Evolutionary conservation across 176 grass and related monocot species (phyloP), one percentile per base, ranked within the genome.

Genomic region (Oryza glaberrima): DNA sequence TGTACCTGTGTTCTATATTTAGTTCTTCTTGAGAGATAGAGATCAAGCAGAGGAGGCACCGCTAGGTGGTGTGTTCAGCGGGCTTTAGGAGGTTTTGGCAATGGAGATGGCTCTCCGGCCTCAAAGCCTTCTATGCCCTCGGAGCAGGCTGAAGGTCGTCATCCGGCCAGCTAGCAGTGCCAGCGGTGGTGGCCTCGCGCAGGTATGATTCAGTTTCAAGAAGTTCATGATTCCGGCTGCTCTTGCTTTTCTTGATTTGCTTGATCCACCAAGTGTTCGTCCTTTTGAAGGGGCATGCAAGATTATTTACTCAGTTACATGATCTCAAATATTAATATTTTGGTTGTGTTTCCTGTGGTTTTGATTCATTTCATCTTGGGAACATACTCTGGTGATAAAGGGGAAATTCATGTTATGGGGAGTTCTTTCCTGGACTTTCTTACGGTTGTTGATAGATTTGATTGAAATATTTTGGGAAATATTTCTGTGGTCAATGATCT

Each of bases 41-140:
- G 23, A 74, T 19, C 5, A 40, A 81, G 66, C 67, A 16, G 47
- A 61, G 4, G 45, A 66, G 23, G 15, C 77, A 22, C 20, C 32
- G 16, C 11, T 9, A 6, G 22, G 65, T n/a, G 11, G 65, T 77
- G 49, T 52, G 83, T 81, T 68, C 76, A 77, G 54, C 3, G 13
- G 73, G 78, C 54, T 73, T 81, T 82, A 46, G 67, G 23, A 67
- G 67, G 40, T 34, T 70, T 32, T 0, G 17, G 72, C 41, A 60
- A 87, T 85, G 89, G 87, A 89, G 84, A 87, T 85, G 73, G 69
- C 78, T 25, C 47, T 92, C 15, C 65, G 73, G 65, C 22, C 73
- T 32, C 89, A 58, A 54, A 76, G 70, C 38, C 70, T 70, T 34
- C 52, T 60, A 3, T 85, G 16, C 64, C 76, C 65, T 69, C 23